These are phyloP conservation scores for Colletotrichum cuscutae DNA, from an alignment of 2,329 filamentous ascomycete species.

Conservation along the genomic window DNA sequence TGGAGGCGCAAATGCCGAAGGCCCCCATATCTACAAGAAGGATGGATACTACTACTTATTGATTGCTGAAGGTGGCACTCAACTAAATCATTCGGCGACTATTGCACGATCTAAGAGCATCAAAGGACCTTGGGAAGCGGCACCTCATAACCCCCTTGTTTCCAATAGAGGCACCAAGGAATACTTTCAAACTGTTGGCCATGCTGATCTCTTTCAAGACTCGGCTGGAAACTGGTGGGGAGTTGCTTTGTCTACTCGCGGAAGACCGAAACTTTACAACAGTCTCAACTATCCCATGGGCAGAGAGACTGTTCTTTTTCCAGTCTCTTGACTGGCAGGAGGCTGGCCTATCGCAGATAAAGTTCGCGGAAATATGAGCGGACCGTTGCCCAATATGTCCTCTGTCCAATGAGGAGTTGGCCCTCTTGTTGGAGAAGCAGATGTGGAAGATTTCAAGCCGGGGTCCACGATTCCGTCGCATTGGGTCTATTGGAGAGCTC, in stretches of 20 bases:
- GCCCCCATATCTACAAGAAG: constrained; percentile 63
- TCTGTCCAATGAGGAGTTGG: no score
- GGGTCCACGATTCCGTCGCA: no score
- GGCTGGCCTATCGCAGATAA: constrained; percentile 58
- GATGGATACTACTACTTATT: constrained; percentile 64
- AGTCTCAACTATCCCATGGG: constrained; percentile 62
- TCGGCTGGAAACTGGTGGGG: constrained; percentile 60
- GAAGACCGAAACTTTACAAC: constrained; percentile 48
- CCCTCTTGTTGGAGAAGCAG: no score
- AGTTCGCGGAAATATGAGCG: constrained; percentile 53
- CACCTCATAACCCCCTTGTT: constrained; percentile 55
- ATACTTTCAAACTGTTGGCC: constrained; percentile 55
- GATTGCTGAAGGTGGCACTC: constrained; percentile 62
- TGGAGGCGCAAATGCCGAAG: constrained; percentile 54
- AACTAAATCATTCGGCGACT: constrained; percentile 50
- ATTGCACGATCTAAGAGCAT: constrained; percentile 53
- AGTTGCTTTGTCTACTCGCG: constrained; percentile 45
- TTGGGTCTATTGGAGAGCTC: no score
- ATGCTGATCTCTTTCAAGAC: constrained; percentile 57
- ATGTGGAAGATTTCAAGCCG: no score
- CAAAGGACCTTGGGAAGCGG: constrained; percentile 54
- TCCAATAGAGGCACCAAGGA: constrained; percentile 49
- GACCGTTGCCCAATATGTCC: no score
- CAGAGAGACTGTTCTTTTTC: constrained; percentile 60
- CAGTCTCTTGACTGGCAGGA: constrained; percentile 58